These are phyloP conservation scores for Fraxinus angustifolia DNA, from an alignment of 305 asterid genomes.

Conservation along the genomic window DNA sequence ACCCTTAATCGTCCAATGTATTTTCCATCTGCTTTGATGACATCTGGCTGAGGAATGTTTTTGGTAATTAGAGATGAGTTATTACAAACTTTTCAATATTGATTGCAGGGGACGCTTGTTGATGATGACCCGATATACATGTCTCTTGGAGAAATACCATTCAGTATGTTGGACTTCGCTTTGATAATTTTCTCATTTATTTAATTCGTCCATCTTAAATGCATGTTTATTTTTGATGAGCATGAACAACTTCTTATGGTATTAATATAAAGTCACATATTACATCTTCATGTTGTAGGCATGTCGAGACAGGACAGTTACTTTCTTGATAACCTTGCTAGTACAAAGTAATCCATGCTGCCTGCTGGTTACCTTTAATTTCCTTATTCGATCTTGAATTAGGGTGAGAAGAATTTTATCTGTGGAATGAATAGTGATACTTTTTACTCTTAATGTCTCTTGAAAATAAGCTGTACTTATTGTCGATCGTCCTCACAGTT, in stretches of 20 bases:
- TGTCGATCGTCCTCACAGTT: background rate
- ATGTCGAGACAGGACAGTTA: background rate
- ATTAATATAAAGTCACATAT: background rate
- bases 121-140: constrained; percentile 90
- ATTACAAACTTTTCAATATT: background rate
- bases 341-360: background rate
- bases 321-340: background rate
- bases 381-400: background rate
- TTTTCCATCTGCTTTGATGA: background rate
- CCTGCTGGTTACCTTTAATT: background rate
- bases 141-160: constrained; percentile 94
- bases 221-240: background rate
- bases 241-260: background rate
- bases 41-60: background rate
- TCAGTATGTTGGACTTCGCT: constrained; percentile 53
- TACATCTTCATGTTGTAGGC: background rate
- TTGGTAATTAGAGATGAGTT: background rate
- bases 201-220: background rate
- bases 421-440: background rate
- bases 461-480: background rate
- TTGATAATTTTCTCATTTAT: background rate
- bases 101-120: constrained; percentile 72
- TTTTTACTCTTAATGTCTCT: background rate
- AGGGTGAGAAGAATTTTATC: background rate
- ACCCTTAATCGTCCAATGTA: background rate